Evolutionary conservation across 768 basidiomycete species (phyloP).

Genomic region (Paxillus involutus): DNA sequence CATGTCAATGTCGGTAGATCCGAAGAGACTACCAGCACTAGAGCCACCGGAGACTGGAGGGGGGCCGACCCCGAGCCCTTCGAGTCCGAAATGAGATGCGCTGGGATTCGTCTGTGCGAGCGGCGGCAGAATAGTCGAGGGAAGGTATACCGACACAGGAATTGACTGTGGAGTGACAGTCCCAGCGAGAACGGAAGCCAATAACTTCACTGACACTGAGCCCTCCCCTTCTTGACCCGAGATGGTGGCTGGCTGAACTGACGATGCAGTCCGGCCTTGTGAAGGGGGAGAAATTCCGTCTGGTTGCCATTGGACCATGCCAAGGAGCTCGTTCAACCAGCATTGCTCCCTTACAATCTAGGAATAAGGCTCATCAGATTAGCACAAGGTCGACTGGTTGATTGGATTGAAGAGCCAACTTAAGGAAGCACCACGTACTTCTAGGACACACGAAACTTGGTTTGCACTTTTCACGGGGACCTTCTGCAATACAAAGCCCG

Average conservation of each 20-base stretch:
- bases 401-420: background rate
- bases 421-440: slow-evolving; percentile 42
- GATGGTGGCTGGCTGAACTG: background rate
- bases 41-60: slow-evolving; percentile 23
- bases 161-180: slow-evolving; percentile 37
- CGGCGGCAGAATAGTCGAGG: slow-evolving; percentile 33
- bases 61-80: slow-evolving; percentile 25
- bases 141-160: slow-evolving; percentile 71
- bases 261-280: background rate
- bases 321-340: slow-evolving; percentile 77
- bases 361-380: background rate
- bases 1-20: slow-evolving; percentile 30
- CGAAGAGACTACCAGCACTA: slow-evolving; percentile 28
- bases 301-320: slow-evolving; percentile 59
- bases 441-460: slow-evolving; percentile 74
- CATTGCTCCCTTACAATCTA: slow-evolving; percentile 73
- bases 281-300: slow-evolving; percentile 32
- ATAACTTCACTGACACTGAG: slow-evolving; percentile 51
- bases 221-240: slow-evolving; percentile 28
- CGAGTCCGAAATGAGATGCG: slow-evolving; percentile 28
- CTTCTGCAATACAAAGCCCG: slow-evolving; percentile 70
- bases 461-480: slow-evolving; percentile 71
- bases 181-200: slow-evolving; percentile 69
- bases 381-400: background rate
- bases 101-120: slow-evolving; percentile 12